Evolutionary conservation across 192 early-diverging fungal species (phyloP).

Genomic region (Linnemannia schmuckeri): DNA sequence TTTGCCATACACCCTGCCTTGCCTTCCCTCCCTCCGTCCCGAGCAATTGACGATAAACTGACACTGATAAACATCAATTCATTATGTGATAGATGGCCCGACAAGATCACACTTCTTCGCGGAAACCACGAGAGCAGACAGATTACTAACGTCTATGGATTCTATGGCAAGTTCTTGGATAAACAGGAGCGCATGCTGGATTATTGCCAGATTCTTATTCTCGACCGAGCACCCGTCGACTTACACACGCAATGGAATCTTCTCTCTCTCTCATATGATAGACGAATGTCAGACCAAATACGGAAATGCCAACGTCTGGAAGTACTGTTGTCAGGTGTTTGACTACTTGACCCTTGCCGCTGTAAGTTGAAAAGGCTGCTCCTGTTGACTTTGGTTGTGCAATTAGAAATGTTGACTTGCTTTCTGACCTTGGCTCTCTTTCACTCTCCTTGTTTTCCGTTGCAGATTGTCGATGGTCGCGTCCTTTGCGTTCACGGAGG

Average conservation of each 20-base stretch:
- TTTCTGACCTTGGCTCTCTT: constrained; percentile 4
- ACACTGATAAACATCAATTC: neutral
- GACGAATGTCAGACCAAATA: constrained; percentile 96
- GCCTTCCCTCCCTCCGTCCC: neutral
- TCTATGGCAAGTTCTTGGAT: constrained; percentile 72
- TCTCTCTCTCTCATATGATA: constrained; percentile 32
- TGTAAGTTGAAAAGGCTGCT: constrained; percentile 61
- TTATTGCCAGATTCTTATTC: neutral
- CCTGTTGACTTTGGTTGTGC: neutral
- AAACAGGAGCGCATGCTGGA: neutral
- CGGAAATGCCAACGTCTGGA: constrained; percentile 96
- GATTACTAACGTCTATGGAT: constrained; percentile 97
- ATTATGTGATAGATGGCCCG: constrained; percentile 82
- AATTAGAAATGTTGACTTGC: neutral
- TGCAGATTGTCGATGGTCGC: constrained; percentile 92
- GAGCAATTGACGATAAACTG: neutral
- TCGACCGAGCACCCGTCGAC: neutral
- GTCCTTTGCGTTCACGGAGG: constrained; percentile 95
- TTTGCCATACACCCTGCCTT: neutral
- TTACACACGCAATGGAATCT: neutral
- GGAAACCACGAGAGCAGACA: constrained; percentile 98
- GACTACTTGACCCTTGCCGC: constrained; percentile 93
- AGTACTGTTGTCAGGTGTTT: constrained; percentile 94
- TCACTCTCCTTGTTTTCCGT: constrained; percentile 8
- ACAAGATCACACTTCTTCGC: constrained; percentile 94